A percentile compares a stretch with the other conserved stretches of the same genome.
Evolutionary conservation across 495 filamentous ascomycete species (phyloP).

Genomic region (Hyaloscypha finlandica): DNA sequence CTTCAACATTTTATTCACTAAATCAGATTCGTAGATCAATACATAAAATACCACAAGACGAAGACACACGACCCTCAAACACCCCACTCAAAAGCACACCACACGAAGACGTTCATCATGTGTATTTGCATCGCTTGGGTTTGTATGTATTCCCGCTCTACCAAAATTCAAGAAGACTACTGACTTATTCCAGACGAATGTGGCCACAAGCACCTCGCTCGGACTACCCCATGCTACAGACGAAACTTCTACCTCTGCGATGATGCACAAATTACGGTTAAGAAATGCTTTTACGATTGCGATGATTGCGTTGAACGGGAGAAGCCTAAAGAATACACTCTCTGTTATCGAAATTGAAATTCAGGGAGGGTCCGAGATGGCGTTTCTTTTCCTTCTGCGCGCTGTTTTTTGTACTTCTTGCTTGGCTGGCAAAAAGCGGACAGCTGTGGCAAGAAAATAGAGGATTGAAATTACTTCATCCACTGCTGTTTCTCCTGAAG

Average conservation of each 20-base stretch:
- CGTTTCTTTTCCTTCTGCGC: background rate
- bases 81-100: background rate
- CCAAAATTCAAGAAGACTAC: background rate
- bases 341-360: background rate
- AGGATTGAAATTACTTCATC: background rate
- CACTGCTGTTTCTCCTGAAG: background rate
- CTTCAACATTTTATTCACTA: background rate
- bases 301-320: background rate
- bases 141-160: background rate
- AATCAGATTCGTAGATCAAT: background rate
- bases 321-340: background rate
- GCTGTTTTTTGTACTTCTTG: background rate
- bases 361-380: background rate
- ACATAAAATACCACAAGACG: background rate
- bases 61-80: background rate
- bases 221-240: background rate
- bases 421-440: background rate
- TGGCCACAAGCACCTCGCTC: slow-evolving; percentile 13
- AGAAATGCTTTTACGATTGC: background rate
- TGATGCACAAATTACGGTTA: background rate
- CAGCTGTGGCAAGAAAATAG: background rate
- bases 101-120: background rate
- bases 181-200: background rate
- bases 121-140: background rate
- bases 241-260: slow-evolving; percentile 7